A percentile compares a stretch with the other conserved stretches of the same genome.
Conservation (phyloP, 768 basidiomycete species). For the Rhizopogon rudus region DNA sequence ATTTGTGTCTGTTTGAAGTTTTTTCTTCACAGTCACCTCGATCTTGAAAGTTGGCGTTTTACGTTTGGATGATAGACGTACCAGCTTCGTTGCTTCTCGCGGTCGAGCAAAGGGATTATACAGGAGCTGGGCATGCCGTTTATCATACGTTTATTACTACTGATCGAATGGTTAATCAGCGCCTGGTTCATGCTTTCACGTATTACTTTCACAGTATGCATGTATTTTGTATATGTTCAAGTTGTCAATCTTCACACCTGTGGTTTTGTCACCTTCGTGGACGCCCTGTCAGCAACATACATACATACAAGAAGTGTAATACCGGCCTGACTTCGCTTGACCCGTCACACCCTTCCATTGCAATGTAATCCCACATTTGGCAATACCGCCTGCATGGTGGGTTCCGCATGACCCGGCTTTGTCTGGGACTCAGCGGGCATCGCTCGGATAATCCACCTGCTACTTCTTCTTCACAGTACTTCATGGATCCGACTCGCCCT, state of each 20-base stretch:
- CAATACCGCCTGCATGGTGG: neutral
- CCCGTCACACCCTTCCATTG: too few relatives aligned
- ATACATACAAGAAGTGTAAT: too few relatives aligned
- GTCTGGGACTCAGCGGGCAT: neutral
- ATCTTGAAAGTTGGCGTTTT: constrained; percentile 29
- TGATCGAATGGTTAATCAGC: constrained; percentile 69
- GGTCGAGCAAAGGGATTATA: constrained; percentile 45
- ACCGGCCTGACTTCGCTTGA: too few relatives aligned
- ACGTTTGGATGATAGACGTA: constrained; percentile 11
- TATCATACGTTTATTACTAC: constrained; percentile 32
- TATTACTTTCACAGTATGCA: neutral
- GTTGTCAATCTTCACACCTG: neutral
- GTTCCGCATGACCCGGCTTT: neutral
- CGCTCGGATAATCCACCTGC: neutral
- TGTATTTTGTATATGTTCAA: neutral
- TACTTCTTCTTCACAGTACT: constrained; percentile 1
- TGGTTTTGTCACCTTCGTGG: neutral
- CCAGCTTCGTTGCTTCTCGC: constrained; percentile 20
- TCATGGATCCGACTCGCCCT: neutral
- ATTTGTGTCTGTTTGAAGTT: neutral
- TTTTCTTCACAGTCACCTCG: constrained; percentile 38
- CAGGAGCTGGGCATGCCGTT: constrained; percentile 73
- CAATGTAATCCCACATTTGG: neutral
- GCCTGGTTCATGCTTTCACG: constrained; percentile 42
- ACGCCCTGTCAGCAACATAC: neutral